phyloP scores from a whole-genome alignment of 352 stramenopile genomes.

The Globisporangium cederbergense region DNA sequence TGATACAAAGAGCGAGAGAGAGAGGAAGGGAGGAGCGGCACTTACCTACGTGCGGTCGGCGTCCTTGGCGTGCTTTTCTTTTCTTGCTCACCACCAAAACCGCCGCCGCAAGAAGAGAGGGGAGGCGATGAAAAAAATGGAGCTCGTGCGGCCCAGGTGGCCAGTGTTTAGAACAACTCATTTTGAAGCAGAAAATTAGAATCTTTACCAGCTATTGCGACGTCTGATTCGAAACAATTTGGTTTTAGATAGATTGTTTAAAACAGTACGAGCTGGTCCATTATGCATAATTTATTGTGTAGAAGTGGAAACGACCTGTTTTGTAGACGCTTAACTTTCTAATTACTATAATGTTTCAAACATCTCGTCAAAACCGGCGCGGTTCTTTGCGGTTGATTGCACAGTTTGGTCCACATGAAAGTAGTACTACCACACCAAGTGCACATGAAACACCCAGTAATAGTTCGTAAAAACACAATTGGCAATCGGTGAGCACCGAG shows the following conservation, averaged over 20 bases:
- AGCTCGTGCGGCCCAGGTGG: neutral
- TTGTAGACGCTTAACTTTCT: neutral
- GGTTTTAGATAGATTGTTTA: neutral
- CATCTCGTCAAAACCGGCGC: neutral
- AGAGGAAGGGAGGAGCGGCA: neutral
- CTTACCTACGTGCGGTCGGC: conserved; percentile 1
- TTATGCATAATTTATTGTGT: neutral
- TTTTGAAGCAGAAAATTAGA: neutral
- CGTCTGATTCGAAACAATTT: neutral
- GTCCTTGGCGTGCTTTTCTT: conserved; percentile 19
- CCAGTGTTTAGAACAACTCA: neutral
- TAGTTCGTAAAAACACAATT: no score
- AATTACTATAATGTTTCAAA: neutral
- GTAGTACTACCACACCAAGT: no score
- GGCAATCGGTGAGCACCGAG: no score
- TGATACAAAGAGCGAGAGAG: neutral
- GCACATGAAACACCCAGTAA: no score
- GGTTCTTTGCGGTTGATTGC: neutral
- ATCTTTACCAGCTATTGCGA: neutral
- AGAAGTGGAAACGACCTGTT: neutral
- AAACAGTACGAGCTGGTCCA: neutral
- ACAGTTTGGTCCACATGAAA: no score
- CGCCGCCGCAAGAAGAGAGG: neutral
- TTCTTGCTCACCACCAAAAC: conserved; percentile 40
- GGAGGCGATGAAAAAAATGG: neutral